Base-by-base conservation (phyloP, 2,329 filamentous ascomycete genomes). In the Colletotrichum sp. region DNA sequence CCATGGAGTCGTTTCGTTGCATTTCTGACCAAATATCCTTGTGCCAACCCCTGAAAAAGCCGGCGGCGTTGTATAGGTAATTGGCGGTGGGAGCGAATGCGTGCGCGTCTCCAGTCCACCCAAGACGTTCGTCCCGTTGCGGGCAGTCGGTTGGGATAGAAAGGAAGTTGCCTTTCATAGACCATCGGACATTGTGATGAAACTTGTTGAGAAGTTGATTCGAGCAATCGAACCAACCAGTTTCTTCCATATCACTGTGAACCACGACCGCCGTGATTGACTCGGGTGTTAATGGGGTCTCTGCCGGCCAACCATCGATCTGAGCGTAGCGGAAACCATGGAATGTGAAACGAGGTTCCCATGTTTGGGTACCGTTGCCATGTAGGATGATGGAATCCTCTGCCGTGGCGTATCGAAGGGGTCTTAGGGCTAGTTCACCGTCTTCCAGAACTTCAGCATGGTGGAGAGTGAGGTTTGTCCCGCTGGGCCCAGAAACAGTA, bases 91-190 rank as follows among this genome's bases (percentile, higher is more conserved):
- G 87, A 1, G 84, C 82, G 74, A 92, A 92, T 2, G 86, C 85
- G 48, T 87, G 87, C 9, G 85, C 82, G 77, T 90, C 87, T 19
- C 90, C 87, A 1, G 87, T 89, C 90, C 90, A 90, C 25, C 88
- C 87, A 8, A 91, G 80, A 0, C 89, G 84, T 80, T 91, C 89
- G 69, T 91, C 89, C 2, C 89, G 84, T 76, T 91, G 89, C 0
- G 90, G 90, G 77, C 89, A 91, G 78, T 93, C 91, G 0, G 90
- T 92, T 0, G 90, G 90, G 1, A 92, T 81, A 0, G 86, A 87
- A 5, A 92, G 78, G 78, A 93, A 92, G 77, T 92, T 93, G 1
- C 90, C 90, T 32, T 86, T 86, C 87, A 91, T 91, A 7, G 86
- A 87, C 91, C 91, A 92, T 34, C 83, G 79, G 1, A 89, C 85